phyloP scores from a whole-genome alignment of 768 basidiomycete species.

The Leucosporidium yakuticum region DNA sequence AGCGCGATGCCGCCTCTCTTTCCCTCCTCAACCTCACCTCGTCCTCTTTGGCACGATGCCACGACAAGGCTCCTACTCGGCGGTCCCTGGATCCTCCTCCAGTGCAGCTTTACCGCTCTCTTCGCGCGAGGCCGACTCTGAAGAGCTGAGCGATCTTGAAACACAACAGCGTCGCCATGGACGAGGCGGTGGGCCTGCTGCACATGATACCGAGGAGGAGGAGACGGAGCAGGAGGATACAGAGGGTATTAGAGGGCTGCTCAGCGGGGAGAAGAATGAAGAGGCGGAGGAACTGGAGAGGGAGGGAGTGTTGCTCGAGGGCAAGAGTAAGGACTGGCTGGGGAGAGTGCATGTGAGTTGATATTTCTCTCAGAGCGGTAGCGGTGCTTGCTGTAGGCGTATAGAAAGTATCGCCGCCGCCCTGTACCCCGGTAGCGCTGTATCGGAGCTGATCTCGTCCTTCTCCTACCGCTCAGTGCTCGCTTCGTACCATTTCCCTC shows the following conservation, averaged over 20 bases:
- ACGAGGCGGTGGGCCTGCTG: background rate
- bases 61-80: too few species aligned
- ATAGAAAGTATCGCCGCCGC: too few species aligned
- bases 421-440: too few species aligned
- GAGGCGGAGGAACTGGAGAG: background rate
- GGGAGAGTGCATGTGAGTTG: background rate
- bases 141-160: too few species aligned
- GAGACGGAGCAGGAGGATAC: background rate
- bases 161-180: background rate
- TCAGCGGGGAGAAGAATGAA: background rate
- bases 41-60: too few species aligned
- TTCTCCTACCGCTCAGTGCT: background rate
- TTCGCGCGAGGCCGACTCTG: too few species aligned
- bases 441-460: background rate
- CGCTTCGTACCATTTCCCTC: conserved; percentile 11
- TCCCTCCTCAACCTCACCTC: too few species aligned
- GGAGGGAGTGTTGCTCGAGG: background rate
- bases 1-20: too few species aligned
- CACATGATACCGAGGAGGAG: background rate
- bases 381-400: background rate
- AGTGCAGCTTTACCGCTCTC: too few species aligned
- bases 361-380: too few species aligned
- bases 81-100: too few species aligned
- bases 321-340: background rate
- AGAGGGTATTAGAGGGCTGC: background rate